A percentile compares a stretch with the other conserved stretches of the same genome.
phyloP scores from a whole-genome alignment of 495 filamentous ascomycete species.

The Lichina pygmaea region DNA sequence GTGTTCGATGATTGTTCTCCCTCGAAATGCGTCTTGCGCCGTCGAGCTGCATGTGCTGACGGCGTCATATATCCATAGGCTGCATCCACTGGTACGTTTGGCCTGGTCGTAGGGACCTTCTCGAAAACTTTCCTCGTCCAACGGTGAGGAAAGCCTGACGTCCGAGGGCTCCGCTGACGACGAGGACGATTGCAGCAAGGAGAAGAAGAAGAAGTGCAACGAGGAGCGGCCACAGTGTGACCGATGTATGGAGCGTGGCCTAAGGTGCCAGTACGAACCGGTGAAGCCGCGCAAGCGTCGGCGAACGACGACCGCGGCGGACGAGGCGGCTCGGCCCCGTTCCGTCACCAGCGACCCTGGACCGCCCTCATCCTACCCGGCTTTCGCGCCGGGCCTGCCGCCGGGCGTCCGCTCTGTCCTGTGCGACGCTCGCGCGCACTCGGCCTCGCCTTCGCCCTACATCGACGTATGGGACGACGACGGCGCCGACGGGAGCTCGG shows the following conservation, averaged over 20 bases:
- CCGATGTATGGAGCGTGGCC: slow-evolving; percentile 24
- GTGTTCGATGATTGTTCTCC: background rate
- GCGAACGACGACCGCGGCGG: slow-evolving; percentile 8
- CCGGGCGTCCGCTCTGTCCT: slow-evolving; percentile 4
- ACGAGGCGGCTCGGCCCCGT: background rate
- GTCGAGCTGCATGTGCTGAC: slow-evolving; percentile 1
- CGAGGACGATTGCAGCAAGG: slow-evolving; percentile 17
- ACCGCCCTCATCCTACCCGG: background rate
- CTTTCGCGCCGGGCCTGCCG: background rate
- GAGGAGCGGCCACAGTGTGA: slow-evolving; percentile 29
- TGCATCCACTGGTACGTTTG: slow-evolving; percentile 28
- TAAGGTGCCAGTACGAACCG: slow-evolving; percentile 26
- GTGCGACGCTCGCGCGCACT: background rate
- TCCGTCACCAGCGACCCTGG: background rate
- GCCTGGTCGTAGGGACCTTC: too few species aligned
- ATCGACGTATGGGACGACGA: background rate
- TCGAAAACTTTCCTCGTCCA: background rate
- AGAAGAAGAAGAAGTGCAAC: slow-evolving; percentile 43
- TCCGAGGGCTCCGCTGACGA: slow-evolving; percentile 1
- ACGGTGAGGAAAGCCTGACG: slow-evolving; percentile 7
- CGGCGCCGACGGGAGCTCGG: background rate
- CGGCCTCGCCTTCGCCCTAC: background rate
- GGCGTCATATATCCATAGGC: slow-evolving; percentile 13
- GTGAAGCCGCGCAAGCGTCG: slow-evolving; percentile 28
- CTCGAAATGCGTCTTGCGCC: background rate